These are phyloP conservation scores for Aspergillus asperescens DNA, from an alignment of 495 filamentous ascomycete genomes.

Conservation along the genomic window DNA sequence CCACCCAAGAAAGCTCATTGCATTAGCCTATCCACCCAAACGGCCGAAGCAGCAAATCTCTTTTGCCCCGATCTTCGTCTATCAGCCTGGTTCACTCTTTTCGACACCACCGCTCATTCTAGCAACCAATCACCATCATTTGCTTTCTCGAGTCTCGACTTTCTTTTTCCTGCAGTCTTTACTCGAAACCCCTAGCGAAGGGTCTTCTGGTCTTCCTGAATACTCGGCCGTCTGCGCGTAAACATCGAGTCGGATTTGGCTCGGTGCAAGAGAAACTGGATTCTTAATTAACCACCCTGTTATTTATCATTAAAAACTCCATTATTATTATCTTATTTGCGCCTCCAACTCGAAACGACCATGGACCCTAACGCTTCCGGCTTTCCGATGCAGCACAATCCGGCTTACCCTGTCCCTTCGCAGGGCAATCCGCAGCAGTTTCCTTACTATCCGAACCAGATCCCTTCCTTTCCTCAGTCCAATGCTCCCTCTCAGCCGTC, in stretches of 20 bases:
- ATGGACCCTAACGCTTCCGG: slow-evolving; percentile 43
- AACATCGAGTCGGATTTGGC: background rate
- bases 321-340: slow-evolving; percentile 9
- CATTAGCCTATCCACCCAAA: slow-evolving; percentile 29
- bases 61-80: slow-evolving; percentile 19
- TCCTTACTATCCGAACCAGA: slow-evolving; percentile 39
- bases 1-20: slow-evolving; percentile 22
- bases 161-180: slow-evolving; percentile 6
- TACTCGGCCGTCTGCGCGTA: background rate
- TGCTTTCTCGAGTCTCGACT: background rate
- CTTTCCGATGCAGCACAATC: slow-evolving; percentile 31
- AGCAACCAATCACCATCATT: slow-evolving; percentile 1
- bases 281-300: slow-evolving; percentile 4
- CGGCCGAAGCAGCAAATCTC: slow-evolving; percentile 25
- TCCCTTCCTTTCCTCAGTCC: slow-evolving; percentile 37
- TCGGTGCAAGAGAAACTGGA: background rate
- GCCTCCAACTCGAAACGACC: slow-evolving; percentile 12
- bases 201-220: background rate
- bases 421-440: slow-evolving; percentile 35
- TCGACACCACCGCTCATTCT: background rate
- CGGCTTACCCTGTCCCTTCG: slow-evolving; percentile 37
- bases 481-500: slow-evolving; percentile 33
- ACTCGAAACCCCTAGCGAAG: background rate
- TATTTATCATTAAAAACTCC: slow-evolving; percentile 1
- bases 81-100: slow-evolving; percentile 12